Conservation (phyloP, 805 yeast genomes). For the Candida vaughaniae region DNA sequence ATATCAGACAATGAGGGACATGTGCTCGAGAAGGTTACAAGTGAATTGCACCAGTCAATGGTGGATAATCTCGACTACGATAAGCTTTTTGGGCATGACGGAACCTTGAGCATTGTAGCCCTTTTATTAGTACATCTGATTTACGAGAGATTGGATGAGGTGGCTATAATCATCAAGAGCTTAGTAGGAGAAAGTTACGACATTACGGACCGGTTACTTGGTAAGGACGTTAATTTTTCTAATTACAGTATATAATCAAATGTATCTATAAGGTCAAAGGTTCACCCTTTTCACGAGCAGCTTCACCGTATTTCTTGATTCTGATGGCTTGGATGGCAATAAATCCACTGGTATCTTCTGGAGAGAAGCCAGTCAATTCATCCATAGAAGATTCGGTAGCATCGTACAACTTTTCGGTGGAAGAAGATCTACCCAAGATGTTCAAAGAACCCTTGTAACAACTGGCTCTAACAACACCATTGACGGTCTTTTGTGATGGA, state of each 20-base stretch:
- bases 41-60: slow-evolving; percentile 15
- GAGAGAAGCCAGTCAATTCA: slow-evolving; percentile 96
- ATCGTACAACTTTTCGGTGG: slow-evolving; percentile 94
- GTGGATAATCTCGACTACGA: slow-evolving; percentile 22
- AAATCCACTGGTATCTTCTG: slow-evolving; percentile 96
- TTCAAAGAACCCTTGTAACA: slow-evolving; percentile 86
- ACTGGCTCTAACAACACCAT: slow-evolving; percentile 93
- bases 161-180: slow-evolving; percentile 25
- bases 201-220: slow-evolving; percentile 14
- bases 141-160: slow-evolving; percentile 29
- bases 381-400: slow-evolving; percentile 99
- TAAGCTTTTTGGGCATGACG: slow-evolving; percentile 29
- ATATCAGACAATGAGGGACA: background rate
- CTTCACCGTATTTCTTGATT: slow-evolving; percentile 96
- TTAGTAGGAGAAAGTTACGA: slow-evolving; percentile 37
- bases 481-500: slow-evolving; percentile 93
- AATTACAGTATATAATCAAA: slow-evolving; percentile 3
- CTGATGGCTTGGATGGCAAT: slow-evolving; percentile 98
- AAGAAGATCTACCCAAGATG: slow-evolving; percentile 90
- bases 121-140: slow-evolving; percentile 29
- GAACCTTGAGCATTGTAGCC: slow-evolving; percentile 26
- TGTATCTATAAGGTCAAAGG: slow-evolving; percentile 43
- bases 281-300: slow-evolving; percentile 79
- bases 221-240: slow-evolving; percentile 1
- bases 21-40: background rate